Percentiles rank a stretch among this genome's conserved stretches.
Conservation (phyloP, 441 rosid species). For the Adansonia gregorii region DNA sequence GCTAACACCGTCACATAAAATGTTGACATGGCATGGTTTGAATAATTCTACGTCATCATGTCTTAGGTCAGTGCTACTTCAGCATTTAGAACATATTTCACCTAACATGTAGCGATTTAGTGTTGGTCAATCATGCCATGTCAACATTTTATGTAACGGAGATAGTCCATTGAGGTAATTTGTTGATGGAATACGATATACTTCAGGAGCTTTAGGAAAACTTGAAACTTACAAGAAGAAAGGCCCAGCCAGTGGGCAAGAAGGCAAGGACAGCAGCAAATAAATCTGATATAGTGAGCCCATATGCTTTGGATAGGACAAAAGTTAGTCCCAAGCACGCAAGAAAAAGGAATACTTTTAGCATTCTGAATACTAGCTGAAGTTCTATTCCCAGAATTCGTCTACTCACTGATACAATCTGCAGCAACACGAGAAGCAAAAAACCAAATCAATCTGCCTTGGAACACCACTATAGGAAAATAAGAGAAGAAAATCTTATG, state of each 20-base stretch:
- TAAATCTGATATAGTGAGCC: slow-evolving; percentile 72
- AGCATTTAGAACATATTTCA: neutral
- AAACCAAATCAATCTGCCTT: slow-evolving; percentile 2
- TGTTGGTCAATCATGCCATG: neutral
- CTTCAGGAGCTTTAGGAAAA: neutral
- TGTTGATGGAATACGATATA: neutral
- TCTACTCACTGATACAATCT: slow-evolving; percentile 90
- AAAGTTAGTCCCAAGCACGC: slow-evolving; percentile 81
- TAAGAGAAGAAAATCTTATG: neutral
- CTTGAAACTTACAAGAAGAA: slow-evolving; percentile 72
- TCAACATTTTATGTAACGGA: no score
- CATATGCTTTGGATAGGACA: slow-evolving; percentile 61
- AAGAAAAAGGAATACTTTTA: slow-evolving; percentile 92
- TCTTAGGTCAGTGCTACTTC: neutral
- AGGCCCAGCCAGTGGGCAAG: slow-evolving; percentile 90
- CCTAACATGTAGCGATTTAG: slow-evolving; percentile 10
- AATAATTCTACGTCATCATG: slow-evolving; percentile 6
- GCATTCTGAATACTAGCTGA: slow-evolving; percentile 88
- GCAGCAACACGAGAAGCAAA: slow-evolving; percentile 27
- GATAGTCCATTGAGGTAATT: no score
- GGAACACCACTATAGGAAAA: slow-evolving; percentile 1
- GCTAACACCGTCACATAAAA: neutral
- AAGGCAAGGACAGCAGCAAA: slow-evolving; percentile 82
- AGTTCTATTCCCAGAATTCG: slow-evolving; percentile 67
- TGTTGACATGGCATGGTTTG: slow-evolving; percentile 3